Evolutionary conservation across 179 eudicot species (phyloP), one percentile per base, ranked within the genome.

Genomic region (Monotropa hypopitys): DNA sequence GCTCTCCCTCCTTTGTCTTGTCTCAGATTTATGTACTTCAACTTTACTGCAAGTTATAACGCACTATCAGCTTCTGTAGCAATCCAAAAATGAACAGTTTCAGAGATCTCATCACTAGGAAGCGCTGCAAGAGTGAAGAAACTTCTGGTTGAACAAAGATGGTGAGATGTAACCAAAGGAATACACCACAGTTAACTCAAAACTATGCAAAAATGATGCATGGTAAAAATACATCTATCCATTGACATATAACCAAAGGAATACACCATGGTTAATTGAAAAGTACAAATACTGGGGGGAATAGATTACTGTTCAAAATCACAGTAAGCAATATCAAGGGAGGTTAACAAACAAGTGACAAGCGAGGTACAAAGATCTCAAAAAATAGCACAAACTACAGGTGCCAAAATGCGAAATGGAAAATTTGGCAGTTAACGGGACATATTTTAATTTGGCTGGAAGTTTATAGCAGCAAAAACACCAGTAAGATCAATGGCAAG

Each of bases 41-140:
- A 84, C 87, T 87, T 93, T 82, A 79, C 98, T 91, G 94, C 91
- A 82, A 85, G 87, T 88, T 80, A 88, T 80, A 90, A 88, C 82
- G 84, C 80, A 89, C 83, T 82, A 88, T 89, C 88, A 88, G 94
- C 87, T 82, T 88, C 87, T 81, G 87, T 84, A 85, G 78, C 83
- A 87, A 85, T 59, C 77, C 77, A 71, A 87, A 82, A 75, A 81
- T 80, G 65, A 81, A 67, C 69, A 79, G 76, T 83, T 81, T 83
- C 82, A 85, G 87, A 84, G 30, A 79, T 72, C 75, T 69, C 62
- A 71, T 57, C 54, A 28, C 67, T 56, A 56, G 1, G 33, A 50
- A 51, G 8, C 33, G 33, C 63, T 65, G 46, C 13, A 28, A 42
- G 40, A 77, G 45, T 70, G 70, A 40, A 70, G 45, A 53, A 77